Conservation (phyloP, 179 eudicot genomes). For the Sideroxylon spinosum region DNA sequence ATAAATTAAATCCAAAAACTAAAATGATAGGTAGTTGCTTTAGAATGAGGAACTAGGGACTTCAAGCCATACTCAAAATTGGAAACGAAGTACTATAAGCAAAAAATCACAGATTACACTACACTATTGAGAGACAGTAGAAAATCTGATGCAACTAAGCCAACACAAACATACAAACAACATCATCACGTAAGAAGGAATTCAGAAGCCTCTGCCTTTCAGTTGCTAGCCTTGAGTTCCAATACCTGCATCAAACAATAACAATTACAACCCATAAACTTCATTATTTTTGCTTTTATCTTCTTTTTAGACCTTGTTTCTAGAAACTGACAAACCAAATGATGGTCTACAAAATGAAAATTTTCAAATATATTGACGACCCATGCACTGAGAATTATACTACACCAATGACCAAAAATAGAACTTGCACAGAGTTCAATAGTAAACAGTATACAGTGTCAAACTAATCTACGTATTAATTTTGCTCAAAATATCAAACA, state of each 20-base stretch:
- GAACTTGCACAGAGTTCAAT: no score
- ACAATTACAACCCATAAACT: not conserved
- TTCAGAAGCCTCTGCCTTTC: slow-evolving; percentile 85
- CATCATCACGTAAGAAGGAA: slow-evolving; percentile 61
- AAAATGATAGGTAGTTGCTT: not conserved
- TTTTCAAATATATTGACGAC: not conserved
- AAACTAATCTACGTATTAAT: no score
- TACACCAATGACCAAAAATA: not conserved
- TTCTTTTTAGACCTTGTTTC: not conserved
- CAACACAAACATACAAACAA: slow-evolving; percentile 60
- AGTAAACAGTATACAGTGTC: no score
- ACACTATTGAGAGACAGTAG: not conserved
- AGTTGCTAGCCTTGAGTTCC: slow-evolving; percentile 86
- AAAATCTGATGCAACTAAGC: not conserved
- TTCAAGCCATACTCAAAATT: not conserved
- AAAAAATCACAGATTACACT: not conserved
- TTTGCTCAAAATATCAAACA: no score
- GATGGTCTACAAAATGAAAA: not conserved
- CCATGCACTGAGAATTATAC: not conserved
- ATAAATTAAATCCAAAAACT: not conserved
- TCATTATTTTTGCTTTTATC: not conserved
- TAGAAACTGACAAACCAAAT: not conserved
- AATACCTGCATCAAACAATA: slow-evolving; percentile 53
- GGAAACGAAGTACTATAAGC: not conserved
- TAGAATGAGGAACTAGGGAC: slow-evolving; percentile 3